phyloP scores from a whole-genome alignment of 345 rosid species.

The Brassica carinata region DNA sequence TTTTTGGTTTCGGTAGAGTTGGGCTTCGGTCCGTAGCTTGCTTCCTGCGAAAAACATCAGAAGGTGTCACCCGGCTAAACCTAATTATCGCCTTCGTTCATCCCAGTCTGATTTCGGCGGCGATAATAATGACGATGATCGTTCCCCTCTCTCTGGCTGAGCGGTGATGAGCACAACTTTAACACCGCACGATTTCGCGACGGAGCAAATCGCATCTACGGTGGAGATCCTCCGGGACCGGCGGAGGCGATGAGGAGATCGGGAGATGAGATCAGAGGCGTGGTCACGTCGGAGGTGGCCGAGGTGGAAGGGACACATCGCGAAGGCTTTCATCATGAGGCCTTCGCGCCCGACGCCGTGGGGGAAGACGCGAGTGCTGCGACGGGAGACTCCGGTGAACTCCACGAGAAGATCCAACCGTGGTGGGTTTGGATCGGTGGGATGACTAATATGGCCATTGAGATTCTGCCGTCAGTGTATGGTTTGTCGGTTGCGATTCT shows the following conservation, averaged over 20 bases:
- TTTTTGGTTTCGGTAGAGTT: too few relatives aligned
- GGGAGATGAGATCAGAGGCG: constrained; percentile 64
- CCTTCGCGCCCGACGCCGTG: constrained; percentile 92
- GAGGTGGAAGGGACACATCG: constrained; percentile 84
- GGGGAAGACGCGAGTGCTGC: constrained; percentile 59
- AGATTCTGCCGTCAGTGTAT: too few relatives aligned
- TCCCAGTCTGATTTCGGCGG: too few relatives aligned
- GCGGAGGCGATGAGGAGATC: constrained; percentile 85
- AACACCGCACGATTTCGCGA: constrained; percentile 63
- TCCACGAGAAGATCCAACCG: constrained; percentile 49
- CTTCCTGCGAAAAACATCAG: too few relatives aligned
- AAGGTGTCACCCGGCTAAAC: too few relatives aligned
- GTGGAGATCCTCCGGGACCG: constrained; percentile 84
- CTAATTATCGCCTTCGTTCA: too few relatives aligned
- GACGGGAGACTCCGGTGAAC: constrained; percentile 50
- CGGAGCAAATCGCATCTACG: constrained; percentile 75
- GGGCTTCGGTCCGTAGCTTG: too few relatives aligned
- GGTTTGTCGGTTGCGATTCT: too few relatives aligned
- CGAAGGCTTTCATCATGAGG: constrained; percentile 81
- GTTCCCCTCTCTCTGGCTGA: constrained; percentile 56
- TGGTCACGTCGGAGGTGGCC: constrained; percentile 85
- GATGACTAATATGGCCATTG: too few relatives aligned
- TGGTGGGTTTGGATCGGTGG: too few relatives aligned
- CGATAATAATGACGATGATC: too few relatives aligned
- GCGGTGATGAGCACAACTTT: constrained; percentile 67